These are phyloP conservation scores for Hyaloscypha bicolor DNA, from an alignment of 495 filamentous ascomycete genomes.

Conservation along the genomic window DNA sequence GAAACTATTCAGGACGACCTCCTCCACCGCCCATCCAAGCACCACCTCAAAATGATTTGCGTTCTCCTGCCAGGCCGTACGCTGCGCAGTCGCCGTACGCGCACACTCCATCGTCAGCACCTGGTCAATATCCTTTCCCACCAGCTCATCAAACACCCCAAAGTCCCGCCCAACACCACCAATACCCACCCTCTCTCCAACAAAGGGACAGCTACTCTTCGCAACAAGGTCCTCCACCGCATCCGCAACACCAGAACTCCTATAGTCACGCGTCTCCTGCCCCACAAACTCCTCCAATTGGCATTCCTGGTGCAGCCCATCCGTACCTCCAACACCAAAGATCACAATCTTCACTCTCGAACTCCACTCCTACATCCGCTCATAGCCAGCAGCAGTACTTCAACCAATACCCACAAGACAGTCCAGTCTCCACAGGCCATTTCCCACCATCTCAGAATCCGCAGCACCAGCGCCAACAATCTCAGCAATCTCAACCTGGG, in stretches of 20 bases:
- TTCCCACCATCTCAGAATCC: slow-evolving; percentile 43
- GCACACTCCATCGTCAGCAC: slow-evolving; percentile 35
- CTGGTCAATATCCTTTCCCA: slow-evolving; percentile 56
- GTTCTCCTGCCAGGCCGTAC: slow-evolving; percentile 49
- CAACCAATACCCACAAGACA: slow-evolving; percentile 51
- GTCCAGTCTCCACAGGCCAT: slow-evolving; percentile 51
- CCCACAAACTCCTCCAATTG: slow-evolving; percentile 54
- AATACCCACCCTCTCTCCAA: slow-evolving; percentile 35
- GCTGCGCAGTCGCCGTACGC: slow-evolving; percentile 57
- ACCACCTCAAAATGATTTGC: slow-evolving; percentile 46
- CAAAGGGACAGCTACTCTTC: slow-evolving; percentile 45
- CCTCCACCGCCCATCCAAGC: slow-evolving; percentile 54
- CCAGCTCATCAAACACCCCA: slow-evolving; percentile 43
- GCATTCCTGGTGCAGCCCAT: slow-evolving; percentile 45
- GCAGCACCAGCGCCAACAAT: slow-evolving; percentile 44
- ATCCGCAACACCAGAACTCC: slow-evolving; percentile 43
- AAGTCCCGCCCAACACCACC: slow-evolving; percentile 44
- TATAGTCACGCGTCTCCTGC: slow-evolving; percentile 38
- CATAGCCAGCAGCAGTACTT: slow-evolving; percentile 55
- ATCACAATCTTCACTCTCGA: slow-evolving; percentile 53
- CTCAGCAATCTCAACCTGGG: slow-evolving; percentile 56
- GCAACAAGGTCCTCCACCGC: slow-evolving; percentile 38
- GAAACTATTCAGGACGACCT: slow-evolving; percentile 47
- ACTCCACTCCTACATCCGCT: slow-evolving; percentile 56
- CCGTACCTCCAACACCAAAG: slow-evolving; percentile 45